Evolutionary conservation across 1,139 yeast genomes (phyloP).

Genomic region (Hansenula sp.): DNA sequence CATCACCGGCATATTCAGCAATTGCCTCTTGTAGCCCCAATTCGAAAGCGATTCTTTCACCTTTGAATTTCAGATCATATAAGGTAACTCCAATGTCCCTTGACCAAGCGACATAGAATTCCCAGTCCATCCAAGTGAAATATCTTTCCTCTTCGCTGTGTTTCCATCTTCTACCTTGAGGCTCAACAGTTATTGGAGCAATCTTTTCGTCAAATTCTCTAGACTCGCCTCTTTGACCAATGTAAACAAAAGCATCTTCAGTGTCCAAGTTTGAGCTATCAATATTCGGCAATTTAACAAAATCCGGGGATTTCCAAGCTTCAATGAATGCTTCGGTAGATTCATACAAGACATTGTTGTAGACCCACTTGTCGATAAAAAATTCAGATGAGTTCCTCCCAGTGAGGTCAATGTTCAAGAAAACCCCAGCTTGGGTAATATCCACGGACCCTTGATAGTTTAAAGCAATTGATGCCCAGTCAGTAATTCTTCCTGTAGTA

Average conservation of each 20-base stretch:
- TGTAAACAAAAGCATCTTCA: background rate
- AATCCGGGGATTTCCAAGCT: constrained; percentile 15
- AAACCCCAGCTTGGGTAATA: constrained; percentile 19
- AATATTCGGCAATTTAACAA: constrained; percentile 14
- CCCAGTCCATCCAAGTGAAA: constrained; percentile 27
- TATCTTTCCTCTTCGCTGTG: constrained; percentile 20
- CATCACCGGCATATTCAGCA: constrained; percentile 26
- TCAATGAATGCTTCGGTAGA: constrained; percentile 19
- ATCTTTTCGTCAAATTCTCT: constrained; percentile 21
- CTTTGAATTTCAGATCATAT: constrained; percentile 24
- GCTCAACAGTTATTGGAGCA: constrained; percentile 20
- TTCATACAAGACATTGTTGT: constrained; percentile 16
- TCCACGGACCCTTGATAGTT: constrained; percentile 19
- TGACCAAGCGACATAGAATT: constrained; percentile 21
- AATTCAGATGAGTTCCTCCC: constrained; percentile 17
- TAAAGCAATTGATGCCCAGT: constrained; percentile 17
- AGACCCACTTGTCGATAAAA: constrained; percentile 17
- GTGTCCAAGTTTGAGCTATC: constrained; percentile 1
- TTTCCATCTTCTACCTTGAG: constrained; percentile 24
- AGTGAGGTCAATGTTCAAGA: constrained; percentile 17
- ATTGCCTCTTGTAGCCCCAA: constrained; percentile 24
- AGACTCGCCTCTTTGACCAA: constrained; percentile 3
- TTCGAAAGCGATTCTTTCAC: constrained; percentile 24
- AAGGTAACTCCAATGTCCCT: constrained; percentile 21
- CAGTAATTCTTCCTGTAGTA: constrained; percentile 10